These are phyloP conservation scores for Apophysomyces sp. DNA, from an alignment of 371 early-diverging fungal genomes.

Conservation along the genomic window DNA sequence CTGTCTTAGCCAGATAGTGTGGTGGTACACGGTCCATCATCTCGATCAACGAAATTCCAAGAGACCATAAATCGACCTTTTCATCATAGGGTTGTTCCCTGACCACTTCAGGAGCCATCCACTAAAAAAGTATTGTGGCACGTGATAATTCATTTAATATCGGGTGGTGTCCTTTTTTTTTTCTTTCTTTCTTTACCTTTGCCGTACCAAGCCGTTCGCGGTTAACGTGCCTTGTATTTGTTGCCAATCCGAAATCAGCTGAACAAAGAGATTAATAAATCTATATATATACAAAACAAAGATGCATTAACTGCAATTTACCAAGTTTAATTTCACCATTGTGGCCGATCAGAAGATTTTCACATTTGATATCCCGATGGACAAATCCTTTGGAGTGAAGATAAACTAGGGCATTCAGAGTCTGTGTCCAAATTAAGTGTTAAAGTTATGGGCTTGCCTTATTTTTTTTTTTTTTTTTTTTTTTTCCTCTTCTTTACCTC, in stretches of 20 bases:
- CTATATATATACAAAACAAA: not conserved
- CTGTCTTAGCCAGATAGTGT: conserved; percentile 38
- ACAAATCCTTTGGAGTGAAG: conserved; percentile 45
- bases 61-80: conserved; percentile 50
- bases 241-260: conserved; percentile 53
- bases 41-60: conserved; percentile 51
- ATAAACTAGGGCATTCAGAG: conserved; percentile 37
- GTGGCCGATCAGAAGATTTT: conserved; percentile 42
- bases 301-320: conserved; percentile 2
- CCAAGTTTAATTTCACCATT: conserved; percentile 48
- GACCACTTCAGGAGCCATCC: conserved; percentile 58
- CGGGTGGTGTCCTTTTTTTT: too few species aligned
- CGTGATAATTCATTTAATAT: too few species aligned
- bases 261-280: not conserved
- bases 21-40: conserved; percentile 60
- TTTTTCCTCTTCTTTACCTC: too few species aligned
- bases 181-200: conserved; percentile 18
- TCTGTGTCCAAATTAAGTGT: too few species aligned
- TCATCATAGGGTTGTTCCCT: conserved; percentile 35
- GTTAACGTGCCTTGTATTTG: conserved; percentile 33
- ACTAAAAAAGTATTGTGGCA: conserved; percentile 12
- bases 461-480: too few species aligned
- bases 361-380: conserved; percentile 54
- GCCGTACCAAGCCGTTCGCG: conserved; percentile 47
- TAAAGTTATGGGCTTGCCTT: too few species aligned